These are phyloP conservation scores for Aspergillus heteromorphus DNA, from an alignment of 495 filamentous ascomycete genomes.

Conservation along the genomic window DNA sequence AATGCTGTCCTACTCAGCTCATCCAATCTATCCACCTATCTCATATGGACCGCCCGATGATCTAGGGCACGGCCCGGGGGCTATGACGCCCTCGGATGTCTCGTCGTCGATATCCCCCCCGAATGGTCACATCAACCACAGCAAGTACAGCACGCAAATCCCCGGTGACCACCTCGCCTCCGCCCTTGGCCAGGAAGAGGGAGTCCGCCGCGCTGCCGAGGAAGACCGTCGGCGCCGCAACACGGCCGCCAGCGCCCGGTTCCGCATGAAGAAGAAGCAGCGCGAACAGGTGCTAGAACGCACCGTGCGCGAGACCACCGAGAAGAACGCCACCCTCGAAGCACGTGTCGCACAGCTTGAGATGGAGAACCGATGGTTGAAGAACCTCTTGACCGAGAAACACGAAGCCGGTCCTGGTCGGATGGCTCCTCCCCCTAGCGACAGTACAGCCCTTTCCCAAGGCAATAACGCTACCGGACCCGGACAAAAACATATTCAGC, in stretches of 20 bases:
- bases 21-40: slow-evolving; percentile 43
- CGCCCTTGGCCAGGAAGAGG: slow-evolving; percentile 36
- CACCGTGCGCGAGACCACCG: slow-evolving; percentile 82
- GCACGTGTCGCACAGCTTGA: slow-evolving; percentile 78
- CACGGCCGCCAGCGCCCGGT: slow-evolving; percentile 89
- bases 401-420: slow-evolving; percentile 44
- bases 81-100: slow-evolving; percentile 42
- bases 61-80: slow-evolving; percentile 33
- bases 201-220: slow-evolving; percentile 74
- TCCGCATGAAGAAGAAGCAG: slow-evolving; percentile 99
- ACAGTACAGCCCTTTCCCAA: slow-evolving; percentile 22
- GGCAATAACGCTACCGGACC: slow-evolving; percentile 18
- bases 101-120: slow-evolving; percentile 45
- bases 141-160: slow-evolving; percentile 43
- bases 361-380: slow-evolving; percentile 96
- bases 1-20: slow-evolving; percentile 41
- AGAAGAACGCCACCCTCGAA: slow-evolving; percentile 76
- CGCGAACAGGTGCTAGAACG: slow-evolving; percentile 91
- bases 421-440: slow-evolving; percentile 25
- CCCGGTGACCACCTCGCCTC: slow-evolving; percentile 40
- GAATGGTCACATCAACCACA: slow-evolving; percentile 42
- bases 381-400: slow-evolving; percentile 90
- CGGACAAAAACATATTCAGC: slow-evolving; percentile 43
- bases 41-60: slow-evolving; percentile 39
- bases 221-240: slow-evolving; percentile 97